Evolutionary conservation across 2,329 filamentous ascomycete species (phyloP), one percentile per base, ranked within the genome.

Genomic region (Monosporascus sp.): DNA sequence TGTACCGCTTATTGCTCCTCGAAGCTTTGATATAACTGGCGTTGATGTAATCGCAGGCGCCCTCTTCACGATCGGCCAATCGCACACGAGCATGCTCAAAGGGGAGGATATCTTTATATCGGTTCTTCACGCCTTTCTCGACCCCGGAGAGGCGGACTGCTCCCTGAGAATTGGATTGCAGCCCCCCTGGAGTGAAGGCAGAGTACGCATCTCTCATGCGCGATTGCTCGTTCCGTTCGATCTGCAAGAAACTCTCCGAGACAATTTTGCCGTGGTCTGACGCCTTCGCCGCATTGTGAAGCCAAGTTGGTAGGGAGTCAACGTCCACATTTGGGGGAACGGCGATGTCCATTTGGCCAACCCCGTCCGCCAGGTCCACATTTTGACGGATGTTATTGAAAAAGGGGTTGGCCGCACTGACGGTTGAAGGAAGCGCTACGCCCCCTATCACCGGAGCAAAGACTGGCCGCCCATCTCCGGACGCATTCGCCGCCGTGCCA

Each of bases 301-400:
- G 76, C 94, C 94, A 99, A 2, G 67, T 62, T 1, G 94, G 94
- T 15, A 97, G 75, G 17, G 75, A 68, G 5, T 78, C 72, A 38
- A 70, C 65, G 35, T 77, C 70, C 8, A 82, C 59, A n/a, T 69
- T 74, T 2, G 67, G 43, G 0, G 80, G 80, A 8, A 80, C 65
- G 2, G 67, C 63, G 6, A 84, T 66, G n/a, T 84, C 79, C 63
- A 85, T 84, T 62, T 96, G 92, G 0, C 94, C 94, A 11, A 97
- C 93, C 20, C 94, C 94, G 60, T 90, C 91, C 35, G 95, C 87
- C 18, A 99, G 77, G 65, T 97, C 94, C 83, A 95, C 93, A 58
- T 97, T 96, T 68, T 97, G 94, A 44, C 94, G 85, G 62, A 99
- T 97, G 59, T 97, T 97, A 56, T 85, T 85, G 69, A 97, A 97